Evolutionary conservation across 2,329 filamentous ascomycete genomes (phyloP).

Genomic region (Alternaria angustiovoidea): DNA sequence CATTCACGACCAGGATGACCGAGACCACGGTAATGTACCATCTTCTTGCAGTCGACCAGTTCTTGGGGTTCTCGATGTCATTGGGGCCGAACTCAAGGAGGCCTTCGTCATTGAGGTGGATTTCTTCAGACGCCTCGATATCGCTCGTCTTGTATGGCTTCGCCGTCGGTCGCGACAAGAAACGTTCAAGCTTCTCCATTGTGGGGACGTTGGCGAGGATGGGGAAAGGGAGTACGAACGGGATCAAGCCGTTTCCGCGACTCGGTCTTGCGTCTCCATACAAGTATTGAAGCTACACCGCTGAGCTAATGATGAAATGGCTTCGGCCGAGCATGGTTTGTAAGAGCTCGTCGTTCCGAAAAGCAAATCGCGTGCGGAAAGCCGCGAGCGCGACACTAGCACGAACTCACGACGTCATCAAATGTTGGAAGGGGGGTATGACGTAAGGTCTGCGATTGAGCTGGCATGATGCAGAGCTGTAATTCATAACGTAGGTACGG

Average conservation of each 20-base stretch:
- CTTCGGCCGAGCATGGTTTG: too few relatives aligned
- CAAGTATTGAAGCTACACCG: background rate
- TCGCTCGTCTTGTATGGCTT: constrained; percentile 1
- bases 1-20: constrained; percentile 1
- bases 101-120: background rate
- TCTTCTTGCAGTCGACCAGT: constrained; percentile 1
- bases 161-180: background rate
- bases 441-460: too few relatives aligned
- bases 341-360: too few relatives aligned
- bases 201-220: background rate
- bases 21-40: constrained; percentile 3
- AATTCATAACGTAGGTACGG: background rate
- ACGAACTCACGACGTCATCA: background rate
- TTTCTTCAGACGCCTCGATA: background rate
- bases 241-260: background rate
- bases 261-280: background rate
- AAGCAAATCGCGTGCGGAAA: background rate
- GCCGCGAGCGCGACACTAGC: background rate
- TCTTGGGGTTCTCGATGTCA: background rate
- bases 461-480: background rate
- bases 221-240: background rate
- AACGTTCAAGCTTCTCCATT: background rate
- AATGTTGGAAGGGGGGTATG: background rate
- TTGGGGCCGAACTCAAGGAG: background rate
- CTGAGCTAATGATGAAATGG: too few relatives aligned